phyloP scores from a whole-genome alignment of 495 filamentous ascomycete genomes.

The Neurospora sp. region DNA sequence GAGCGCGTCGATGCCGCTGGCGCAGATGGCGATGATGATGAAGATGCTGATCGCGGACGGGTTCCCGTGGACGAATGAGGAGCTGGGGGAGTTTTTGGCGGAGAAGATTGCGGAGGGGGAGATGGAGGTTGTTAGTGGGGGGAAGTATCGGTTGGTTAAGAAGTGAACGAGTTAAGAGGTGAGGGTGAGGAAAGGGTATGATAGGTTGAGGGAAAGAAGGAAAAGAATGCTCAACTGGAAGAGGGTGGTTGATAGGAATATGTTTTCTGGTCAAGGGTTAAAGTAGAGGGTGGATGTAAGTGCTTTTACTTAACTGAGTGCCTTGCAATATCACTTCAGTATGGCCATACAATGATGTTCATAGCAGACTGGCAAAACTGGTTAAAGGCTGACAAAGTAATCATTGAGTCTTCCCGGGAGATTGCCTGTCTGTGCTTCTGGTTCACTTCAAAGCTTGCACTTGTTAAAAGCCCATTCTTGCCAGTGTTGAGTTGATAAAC shows the following conservation, averaged over 20 bases:
- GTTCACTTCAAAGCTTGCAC: background rate
- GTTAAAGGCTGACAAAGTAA: background rate
- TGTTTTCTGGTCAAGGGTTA: background rate
- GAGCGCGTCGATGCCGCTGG: constrained; percentile 61
- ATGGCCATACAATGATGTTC: background rate
- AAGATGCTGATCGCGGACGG: constrained; percentile 78
- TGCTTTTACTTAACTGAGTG: background rate
- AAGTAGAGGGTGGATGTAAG: background rate
- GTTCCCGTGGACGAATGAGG: constrained; percentile 67
- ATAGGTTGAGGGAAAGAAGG: background rate
- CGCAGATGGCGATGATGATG: constrained; percentile 86
- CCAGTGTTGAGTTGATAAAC: background rate
- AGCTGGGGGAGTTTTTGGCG: constrained; percentile 65
- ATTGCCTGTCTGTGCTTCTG: background rate
- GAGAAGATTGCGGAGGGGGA: constrained; percentile 62
- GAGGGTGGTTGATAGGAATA: background rate
- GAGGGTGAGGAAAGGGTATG: background rate
- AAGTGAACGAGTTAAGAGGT: constrained; percentile 18
- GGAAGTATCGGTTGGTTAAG: constrained; percentile 55
- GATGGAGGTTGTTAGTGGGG: constrained; percentile 57
- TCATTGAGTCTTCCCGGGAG: background rate
- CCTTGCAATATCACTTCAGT: background rate
- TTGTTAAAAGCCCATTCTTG: background rate
- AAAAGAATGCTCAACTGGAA: background rate
- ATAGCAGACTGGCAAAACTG: background rate